Conservation (phyloP, 108 stramenopile genomes). For the Stephanodiscus triporus region DNA sequence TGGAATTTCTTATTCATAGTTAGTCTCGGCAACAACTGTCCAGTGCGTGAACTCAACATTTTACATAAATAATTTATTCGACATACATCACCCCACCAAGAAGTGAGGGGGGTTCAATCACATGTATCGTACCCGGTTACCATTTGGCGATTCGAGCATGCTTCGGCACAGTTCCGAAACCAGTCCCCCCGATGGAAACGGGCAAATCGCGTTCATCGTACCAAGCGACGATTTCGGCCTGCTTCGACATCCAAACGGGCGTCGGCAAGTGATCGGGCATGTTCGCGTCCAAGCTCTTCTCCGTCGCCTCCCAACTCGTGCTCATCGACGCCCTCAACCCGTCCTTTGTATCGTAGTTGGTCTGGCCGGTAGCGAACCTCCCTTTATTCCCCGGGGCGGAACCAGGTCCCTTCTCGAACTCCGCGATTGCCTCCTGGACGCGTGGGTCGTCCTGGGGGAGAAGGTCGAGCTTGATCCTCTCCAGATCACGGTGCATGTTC, state of each 20-base stretch:
- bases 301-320: constrained; percentile 66
- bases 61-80: too few relatives aligned
- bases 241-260: constrained; percentile 62
- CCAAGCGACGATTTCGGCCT: constrained; percentile 74
- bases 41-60: too few relatives aligned
- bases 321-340: constrained; percentile 87
- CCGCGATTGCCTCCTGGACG: constrained; percentile 69
- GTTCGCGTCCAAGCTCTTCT: constrained; percentile 71
- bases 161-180: constrained; percentile 57
- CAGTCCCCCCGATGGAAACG: constrained; percentile 72
- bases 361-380: constrained; percentile 82
- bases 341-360: constrained; percentile 79
- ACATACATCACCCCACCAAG: not conserved
- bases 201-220: constrained; percentile 84
- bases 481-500: constrained; percentile 58
- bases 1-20: too few relatives aligned
- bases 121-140: constrained; percentile 37
- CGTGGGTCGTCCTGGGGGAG: constrained; percentile 67
- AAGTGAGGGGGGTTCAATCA: not conserved
- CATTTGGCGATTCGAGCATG: constrained; percentile 75
- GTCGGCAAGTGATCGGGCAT: constrained; percentile 87
- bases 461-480: constrained; percentile 68
- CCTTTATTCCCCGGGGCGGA: constrained; percentile 82
- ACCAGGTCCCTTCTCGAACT: constrained; percentile 64
- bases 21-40: too few relatives aligned